phyloP scores from a whole-genome alignment of 805 yeast genomes.

The Metschnikowia hibisci region DNA sequence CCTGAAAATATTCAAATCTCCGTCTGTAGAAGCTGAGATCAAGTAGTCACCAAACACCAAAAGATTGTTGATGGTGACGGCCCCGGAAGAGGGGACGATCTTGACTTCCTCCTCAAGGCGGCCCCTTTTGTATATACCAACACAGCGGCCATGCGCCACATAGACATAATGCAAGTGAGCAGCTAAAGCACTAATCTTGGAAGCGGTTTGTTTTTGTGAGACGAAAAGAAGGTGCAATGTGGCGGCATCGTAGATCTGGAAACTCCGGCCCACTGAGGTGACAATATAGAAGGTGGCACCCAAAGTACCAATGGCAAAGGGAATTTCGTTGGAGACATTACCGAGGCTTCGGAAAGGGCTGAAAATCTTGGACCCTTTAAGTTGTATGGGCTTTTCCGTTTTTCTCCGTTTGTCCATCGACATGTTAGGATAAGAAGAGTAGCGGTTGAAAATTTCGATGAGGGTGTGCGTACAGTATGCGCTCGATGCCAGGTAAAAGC shows the following conservation, averaged over 20 bases:
- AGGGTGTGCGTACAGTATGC: constrained; percentile 10
- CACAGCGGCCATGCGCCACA: constrained; percentile 65
- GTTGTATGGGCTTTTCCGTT: constrained; percentile 14
- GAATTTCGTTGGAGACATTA: constrained; percentile 79
- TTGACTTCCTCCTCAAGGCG: constrained; percentile 41
- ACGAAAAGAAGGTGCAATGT: constrained; percentile 82
- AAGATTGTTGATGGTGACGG: constrained; percentile 44
- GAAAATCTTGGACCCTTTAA: constrained; percentile 47
- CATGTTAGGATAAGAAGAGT: constrained; percentile 1
- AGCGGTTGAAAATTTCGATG: constrained; percentile 10
- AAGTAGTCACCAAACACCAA: constrained; percentile 75
- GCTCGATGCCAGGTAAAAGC: constrained; percentile 4
- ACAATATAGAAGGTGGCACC: constrained; percentile 86
- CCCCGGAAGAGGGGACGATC: constrained; percentile 14
- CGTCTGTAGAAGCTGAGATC: constrained; percentile 46
- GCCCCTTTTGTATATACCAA: constrained; percentile 85
- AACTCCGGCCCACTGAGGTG: constrained; percentile 83
- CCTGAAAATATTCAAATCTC: constrained; percentile 52
- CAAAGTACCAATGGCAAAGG: constrained; percentile 83
- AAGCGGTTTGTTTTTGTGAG: constrained; percentile 70
- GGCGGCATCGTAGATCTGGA: constrained; percentile 91
- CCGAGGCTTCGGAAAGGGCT: constrained; percentile 87
- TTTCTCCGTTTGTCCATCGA: constrained; percentile 33
- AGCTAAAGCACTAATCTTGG: constrained; percentile 63
- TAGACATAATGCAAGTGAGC: constrained; percentile 83